Evolutionary conservation across 2,329 filamentous ascomycete species (phyloP).

Genomic region (Exophiala sideris): DNA sequence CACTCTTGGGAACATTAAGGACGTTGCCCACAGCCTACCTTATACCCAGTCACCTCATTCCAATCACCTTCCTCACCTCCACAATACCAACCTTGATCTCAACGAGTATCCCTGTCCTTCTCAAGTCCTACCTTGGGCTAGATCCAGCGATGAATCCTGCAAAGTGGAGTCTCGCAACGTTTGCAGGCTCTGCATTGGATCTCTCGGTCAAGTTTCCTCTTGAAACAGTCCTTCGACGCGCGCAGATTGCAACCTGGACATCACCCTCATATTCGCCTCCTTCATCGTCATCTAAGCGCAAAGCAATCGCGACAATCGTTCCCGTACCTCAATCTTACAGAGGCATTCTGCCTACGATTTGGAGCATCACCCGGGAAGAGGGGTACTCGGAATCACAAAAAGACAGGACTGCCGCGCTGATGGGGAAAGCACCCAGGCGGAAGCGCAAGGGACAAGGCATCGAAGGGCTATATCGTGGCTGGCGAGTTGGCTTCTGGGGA

Average conservation of each 20-base stretch:
- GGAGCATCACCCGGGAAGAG: constrained; percentile 79
- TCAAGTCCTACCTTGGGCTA: constrained; percentile 79
- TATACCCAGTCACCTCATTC: constrained; percentile 66
- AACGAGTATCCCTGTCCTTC: constrained; percentile 76
- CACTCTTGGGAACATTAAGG: constrained; percentile 73
- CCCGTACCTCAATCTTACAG: constrained; percentile 71
- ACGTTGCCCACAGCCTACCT: constrained; percentile 66
- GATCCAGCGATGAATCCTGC: constrained; percentile 78
- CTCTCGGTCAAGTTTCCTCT: constrained; percentile 84
- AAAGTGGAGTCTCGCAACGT: constrained; percentile 77
- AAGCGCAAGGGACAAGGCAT: constrained; percentile 54
- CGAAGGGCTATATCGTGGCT: constrained; percentile 56
- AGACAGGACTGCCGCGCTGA: constrained; percentile 34
- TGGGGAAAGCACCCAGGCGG: constrained; percentile 41
- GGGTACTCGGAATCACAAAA: constrained; percentile 55
- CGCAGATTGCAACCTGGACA: constrained; percentile 72
- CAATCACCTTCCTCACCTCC: constrained; percentile 84
- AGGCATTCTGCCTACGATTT: constrained; percentile 89
- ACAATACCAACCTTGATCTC: constrained; percentile 79
- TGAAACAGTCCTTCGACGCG: constrained; percentile 85
- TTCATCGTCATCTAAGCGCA: constrained; percentile 40
- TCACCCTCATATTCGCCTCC: constrained; percentile 39
- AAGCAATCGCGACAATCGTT: constrained; percentile 68
- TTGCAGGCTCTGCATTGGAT: constrained; percentile 74
- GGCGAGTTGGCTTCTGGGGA: constrained; percentile 56